These are phyloP conservation scores for Xerocomellus intermedius DNA, from an alignment of 768 basidiomycete genomes.

Conservation along the genomic window DNA sequence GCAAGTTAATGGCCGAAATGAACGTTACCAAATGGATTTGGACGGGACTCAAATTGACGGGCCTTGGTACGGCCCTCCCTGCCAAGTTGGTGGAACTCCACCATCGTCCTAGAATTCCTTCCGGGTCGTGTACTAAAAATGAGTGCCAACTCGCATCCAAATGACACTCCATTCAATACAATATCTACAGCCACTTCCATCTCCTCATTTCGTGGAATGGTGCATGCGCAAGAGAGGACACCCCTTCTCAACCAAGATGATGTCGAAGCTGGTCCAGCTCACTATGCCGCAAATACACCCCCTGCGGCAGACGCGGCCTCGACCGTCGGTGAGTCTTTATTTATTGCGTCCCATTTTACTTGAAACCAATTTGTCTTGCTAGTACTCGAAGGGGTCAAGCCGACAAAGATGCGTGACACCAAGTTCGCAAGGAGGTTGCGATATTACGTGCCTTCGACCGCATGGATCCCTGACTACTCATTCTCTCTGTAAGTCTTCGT, in stretches of 20 bases:
- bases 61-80: no score
- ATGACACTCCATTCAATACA: conserved; percentile 14
- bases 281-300: conserved; percentile 19
- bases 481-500: conserved; percentile 53
- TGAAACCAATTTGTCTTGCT: neutral
- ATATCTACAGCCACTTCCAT: conserved; percentile 30
- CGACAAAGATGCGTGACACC: conserved; percentile 20
- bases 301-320: conserved; percentile 17
- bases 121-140: conserved; percentile 8
- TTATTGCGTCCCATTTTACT: neutral
- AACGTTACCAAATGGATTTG: neutral
- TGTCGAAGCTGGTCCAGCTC: conserved; percentile 25
- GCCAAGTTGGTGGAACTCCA: no score
- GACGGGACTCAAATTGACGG: no score
- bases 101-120: neutral
- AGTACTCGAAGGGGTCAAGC: conserved; percentile 15
- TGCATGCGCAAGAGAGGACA: conserved; percentile 20
- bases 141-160: conserved; percentile 3
- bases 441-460: conserved; percentile 76
- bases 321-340: conserved; percentile 15
- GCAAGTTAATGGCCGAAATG: neutral
- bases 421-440: conserved; percentile 49
- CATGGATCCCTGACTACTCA: conserved; percentile 80
- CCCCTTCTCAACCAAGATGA: conserved; percentile 26
- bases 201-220: conserved; percentile 26